Evolutionary conservation across 257 asterid species (phyloP), one percentile per base, ranked within the genome.

Genomic region (Solanum acaule): DNA sequence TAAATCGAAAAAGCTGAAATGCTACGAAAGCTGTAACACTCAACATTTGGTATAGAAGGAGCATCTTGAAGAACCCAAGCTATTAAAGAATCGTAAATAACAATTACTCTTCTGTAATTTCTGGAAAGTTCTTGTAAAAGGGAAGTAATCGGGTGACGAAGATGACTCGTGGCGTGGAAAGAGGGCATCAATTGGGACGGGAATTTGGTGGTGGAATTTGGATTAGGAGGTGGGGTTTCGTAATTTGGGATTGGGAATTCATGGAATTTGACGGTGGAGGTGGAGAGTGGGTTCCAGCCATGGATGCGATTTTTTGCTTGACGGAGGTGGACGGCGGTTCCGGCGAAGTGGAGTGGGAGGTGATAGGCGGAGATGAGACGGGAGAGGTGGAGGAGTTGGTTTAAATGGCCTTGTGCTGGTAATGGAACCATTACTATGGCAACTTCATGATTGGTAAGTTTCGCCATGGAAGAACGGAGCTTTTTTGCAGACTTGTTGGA

Each of bases 81-180:
- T 85, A 91, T 88, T 11, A 90, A 15, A 46, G 91, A 83, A 42
- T 91, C 93, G 40, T 89, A 88, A 83, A 91, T 86, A 13, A 91
- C 89, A 4, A 89, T 85, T 3, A 90, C 81, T 42, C 92, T 86
- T n/a, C 33, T 29, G 31, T 63, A 15, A 2, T 33, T 67, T 6
- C 9, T 5, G 0, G 90, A 88, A 0, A 90, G 90, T 22, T 77
- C 33, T 8, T 25, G 70, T 4, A 89, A 13, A 12, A 90, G 86
- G 3, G 31, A 13, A 38, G 87, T 15, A 8, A 91, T 70, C 0
- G 92, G 93, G 7, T 52, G 42, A 1, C 91, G 91, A 4, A 91
- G 92, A 18, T 90, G 90, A 10, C 27, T 18, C 14, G 90, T 63
- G 20, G 90, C 89, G 3, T 76, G 42, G 4, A 90, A 87, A 1